Base-by-base conservation (phyloP, 164 flowering plant species). In the Nymphaea thermarum region DNA sequence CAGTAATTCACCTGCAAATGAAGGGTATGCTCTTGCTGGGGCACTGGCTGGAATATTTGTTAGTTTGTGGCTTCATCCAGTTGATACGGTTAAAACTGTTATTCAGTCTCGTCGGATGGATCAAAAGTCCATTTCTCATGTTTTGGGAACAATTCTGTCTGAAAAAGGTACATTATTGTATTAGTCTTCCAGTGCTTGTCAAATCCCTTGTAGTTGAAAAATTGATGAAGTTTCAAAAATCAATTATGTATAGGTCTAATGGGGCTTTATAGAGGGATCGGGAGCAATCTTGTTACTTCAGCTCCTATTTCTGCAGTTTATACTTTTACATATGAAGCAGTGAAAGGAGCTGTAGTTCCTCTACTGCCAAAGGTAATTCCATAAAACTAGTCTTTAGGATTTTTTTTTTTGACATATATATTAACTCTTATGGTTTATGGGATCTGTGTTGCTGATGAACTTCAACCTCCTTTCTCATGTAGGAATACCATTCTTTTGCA, bases 301-400 rank as follows among this genome's bases (percentile, higher is more conserved):
- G 98, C 98, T 74, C 99, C 99, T 55, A 91, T 92, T 68, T 95
- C 99, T 79, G 99, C 96, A 0, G 73, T 95, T 72, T 95, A 95
- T 77, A 89, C 96, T 70, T 90, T 85, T 68, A 89, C 96, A 5
- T 95, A 95, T 80, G 99, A 95, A 83, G 84, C 97, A 65, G 85
- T 89, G 45, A 95, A 95, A 75, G 89, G 88, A 66, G 75, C 82
- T 67, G 72, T 95, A 68, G 85, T 95, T 80, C 98, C 99, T 42
- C 76, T 81, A 74, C 69, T 92, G 71, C 85, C 98, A 17, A 87
- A 84, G 96, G 99, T 93, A 75, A 60, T 60, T n/a, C 43, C 44
- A 14, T 4, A 16, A 55, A 45, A 41, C 25, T 14, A 62, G 55
- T 68, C 41, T 12, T 65, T 41, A 44, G 60, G 61, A 61, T 7